phyloP scores from a whole-genome alignment of 2,329 filamentous ascomycete species.

The Beauveria pseudobassiana region DNA sequence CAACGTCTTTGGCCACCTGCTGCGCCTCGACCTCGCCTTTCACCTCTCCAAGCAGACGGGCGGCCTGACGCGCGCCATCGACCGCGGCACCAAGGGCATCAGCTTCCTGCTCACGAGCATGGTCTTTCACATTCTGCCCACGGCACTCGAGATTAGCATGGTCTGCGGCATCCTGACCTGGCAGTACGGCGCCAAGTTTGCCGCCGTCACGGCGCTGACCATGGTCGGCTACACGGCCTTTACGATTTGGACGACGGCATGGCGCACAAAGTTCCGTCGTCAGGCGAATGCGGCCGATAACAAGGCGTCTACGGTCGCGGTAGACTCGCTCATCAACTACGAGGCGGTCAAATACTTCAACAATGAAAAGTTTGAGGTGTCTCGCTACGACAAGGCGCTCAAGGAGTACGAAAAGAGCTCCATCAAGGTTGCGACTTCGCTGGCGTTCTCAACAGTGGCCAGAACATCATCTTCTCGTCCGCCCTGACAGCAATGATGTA shows the following conservation, averaged over 20 bases:
- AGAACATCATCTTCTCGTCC: slow-evolving; percentile 94
- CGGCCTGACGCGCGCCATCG: slow-evolving; percentile 86
- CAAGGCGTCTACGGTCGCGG: slow-evolving; percentile 86
- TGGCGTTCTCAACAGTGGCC: slow-evolving; percentile 91
- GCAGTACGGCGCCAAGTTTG: slow-evolving; percentile 88
- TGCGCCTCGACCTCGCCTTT: slow-evolving; percentile 86
- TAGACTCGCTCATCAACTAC: slow-evolving; percentile 97
- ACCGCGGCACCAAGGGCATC: slow-evolving; percentile 96
- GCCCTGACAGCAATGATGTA: slow-evolving; percentile 98
- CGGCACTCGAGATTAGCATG: slow-evolving; percentile 85
- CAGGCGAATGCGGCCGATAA: slow-evolving; percentile 96
- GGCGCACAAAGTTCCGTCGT: slow-evolving; percentile 93
- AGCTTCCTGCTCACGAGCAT: slow-evolving; percentile 95
- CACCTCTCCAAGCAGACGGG: slow-evolving; percentile 93
- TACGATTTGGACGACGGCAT: slow-evolving; percentile 91
- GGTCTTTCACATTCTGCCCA: slow-evolving; percentile 96
- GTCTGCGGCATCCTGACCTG: slow-evolving; percentile 96
- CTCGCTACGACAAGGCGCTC: slow-evolving; percentile 81
- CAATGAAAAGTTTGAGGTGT: slow-evolving; percentile 92
- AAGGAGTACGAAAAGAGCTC: slow-evolving; percentile 84
- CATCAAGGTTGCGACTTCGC: slow-evolving; percentile 92
- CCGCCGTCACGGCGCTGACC: slow-evolving; percentile 78
- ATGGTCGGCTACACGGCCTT: slow-evolving; percentile 96
- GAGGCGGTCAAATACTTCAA: slow-evolving; percentile 99
- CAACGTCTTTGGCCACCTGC: slow-evolving; percentile 85